Evolutionary conservation across 495 filamentous ascomycete species (phyloP).

Genomic region (Lasiosphaeria miniovina): DNA sequence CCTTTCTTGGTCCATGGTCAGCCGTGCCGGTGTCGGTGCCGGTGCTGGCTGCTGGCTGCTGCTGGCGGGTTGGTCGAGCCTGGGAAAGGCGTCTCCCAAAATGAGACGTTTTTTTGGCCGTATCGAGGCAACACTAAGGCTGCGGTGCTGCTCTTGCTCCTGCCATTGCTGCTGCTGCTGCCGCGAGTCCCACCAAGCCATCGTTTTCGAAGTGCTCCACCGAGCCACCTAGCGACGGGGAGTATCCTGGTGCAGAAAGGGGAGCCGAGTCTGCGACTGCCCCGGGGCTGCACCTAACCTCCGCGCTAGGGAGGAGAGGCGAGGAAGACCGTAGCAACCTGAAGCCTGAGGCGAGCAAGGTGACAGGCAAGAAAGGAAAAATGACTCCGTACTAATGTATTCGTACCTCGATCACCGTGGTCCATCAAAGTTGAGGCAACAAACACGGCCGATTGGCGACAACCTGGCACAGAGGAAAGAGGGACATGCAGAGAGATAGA

Average conservation of each 20-base stretch:
- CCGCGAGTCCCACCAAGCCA: constrained; percentile 32
- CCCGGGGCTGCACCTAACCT: too few species aligned
- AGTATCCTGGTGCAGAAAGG: neutral
- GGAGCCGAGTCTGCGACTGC: too few species aligned
- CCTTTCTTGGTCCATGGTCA: constrained; percentile 25
- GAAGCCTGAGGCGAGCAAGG: too few species aligned
- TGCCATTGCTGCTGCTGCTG: too few species aligned
- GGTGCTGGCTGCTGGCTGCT: too few species aligned
- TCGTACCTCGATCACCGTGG: too few species aligned
- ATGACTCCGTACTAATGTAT: neutral
- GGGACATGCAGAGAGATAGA: too few species aligned
- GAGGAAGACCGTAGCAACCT: too few species aligned
- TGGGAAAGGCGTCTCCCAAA: constrained; percentile 26
- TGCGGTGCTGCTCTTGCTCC: constrained; percentile 10
- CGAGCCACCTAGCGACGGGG: neutral
- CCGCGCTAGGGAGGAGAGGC: too few species aligned
- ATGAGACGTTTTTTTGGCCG: constrained; percentile 14
- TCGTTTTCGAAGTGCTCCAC: constrained; percentile 7
- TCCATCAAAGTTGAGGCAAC: neutral
- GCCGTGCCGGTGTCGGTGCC: constrained; percentile 4
- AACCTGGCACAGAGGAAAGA: too few species aligned
- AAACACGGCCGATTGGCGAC: too few species aligned
- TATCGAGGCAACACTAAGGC: constrained; percentile 7
- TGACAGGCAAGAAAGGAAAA: neutral
- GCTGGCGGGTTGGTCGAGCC: constrained; percentile 12